Conservation (phyloP, 345 rosid species). For the Salix caprea region DNA sequence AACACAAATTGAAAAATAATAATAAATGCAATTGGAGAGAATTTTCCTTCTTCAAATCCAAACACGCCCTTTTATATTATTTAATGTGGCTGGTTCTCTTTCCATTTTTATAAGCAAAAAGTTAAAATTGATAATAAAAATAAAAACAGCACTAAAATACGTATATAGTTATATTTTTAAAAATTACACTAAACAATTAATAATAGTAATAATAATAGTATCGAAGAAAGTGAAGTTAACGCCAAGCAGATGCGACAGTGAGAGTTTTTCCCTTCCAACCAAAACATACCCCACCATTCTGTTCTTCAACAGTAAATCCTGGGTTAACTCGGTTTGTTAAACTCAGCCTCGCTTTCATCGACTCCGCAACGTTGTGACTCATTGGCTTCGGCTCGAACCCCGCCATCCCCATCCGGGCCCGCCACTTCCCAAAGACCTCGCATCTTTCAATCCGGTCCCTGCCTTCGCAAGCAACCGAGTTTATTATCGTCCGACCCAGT, state of each 20-base stretch:
- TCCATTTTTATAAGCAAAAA: neutral
- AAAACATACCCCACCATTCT: conserved; percentile 71
- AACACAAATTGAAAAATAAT: neutral
- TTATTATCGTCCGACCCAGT: conserved; percentile 55
- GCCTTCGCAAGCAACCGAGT: conserved; percentile 88
- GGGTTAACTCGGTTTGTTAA: conserved; percentile 46
- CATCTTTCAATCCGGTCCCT: conserved; percentile 80
- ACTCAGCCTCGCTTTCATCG: conserved; percentile 47
- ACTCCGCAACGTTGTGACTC: conserved; percentile 54
- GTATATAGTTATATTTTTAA: neutral
- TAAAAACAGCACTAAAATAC: neutral
- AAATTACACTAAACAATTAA: conserved; percentile 24
- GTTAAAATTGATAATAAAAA: neutral
- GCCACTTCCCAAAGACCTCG: conserved; percentile 95
- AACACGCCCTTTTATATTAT: conserved; percentile 34
- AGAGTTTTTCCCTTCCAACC: conserved; percentile 90
- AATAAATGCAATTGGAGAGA: conserved; percentile 1
- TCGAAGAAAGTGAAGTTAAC: conserved; percentile 43
- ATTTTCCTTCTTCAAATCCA: conserved; percentile 28
- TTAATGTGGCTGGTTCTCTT: conserved; percentile 22
- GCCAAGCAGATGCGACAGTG: conserved; percentile 97
- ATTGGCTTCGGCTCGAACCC: conserved; percentile 65
- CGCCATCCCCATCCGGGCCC: conserved; percentile 92
- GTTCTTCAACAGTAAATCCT: conserved; percentile 75
- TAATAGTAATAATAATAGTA: conserved; percentile 16